These are phyloP conservation scores for Diddensiella transvaalensis DNA, from an alignment of 805 yeast species.

Conservation along the genomic window DNA sequence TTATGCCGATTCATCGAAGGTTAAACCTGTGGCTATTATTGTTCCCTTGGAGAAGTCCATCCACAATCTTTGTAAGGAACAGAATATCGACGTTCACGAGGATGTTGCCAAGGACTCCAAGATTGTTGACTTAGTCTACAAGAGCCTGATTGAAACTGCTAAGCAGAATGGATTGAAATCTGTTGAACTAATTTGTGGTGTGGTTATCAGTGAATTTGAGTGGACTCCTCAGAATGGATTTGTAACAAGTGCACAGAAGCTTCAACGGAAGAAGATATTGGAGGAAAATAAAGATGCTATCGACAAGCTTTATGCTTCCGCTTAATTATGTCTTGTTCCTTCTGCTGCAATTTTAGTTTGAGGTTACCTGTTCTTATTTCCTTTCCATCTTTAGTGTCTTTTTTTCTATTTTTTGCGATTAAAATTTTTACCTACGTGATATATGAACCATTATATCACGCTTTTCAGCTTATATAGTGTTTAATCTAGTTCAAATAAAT, in stretches of 20 bases:
- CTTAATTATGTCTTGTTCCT: conserved; percentile 6
- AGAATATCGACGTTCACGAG: conserved; percentile 51
- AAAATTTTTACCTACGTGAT: conserved; percentile 1
- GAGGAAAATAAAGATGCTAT: conserved; percentile 63
- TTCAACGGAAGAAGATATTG: conserved; percentile 88
- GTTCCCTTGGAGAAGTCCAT: conserved; percentile 73
- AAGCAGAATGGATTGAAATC: conserved; percentile 76
- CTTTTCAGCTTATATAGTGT: conserved; percentile 2
- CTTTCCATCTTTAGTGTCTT: conserved; percentile 2
- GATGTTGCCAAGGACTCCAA: conserved; percentile 51
- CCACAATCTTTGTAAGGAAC: conserved; percentile 54
- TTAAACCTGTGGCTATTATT: conserved; percentile 88
- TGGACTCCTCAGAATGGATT: conserved; percentile 98
- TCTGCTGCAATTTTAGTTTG: no score
- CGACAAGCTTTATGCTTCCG: conserved; percentile 44
- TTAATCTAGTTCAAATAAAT: no score
- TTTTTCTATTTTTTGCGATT: no score
- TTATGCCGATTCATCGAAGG: conserved; percentile 83
- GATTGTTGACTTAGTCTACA: conserved; percentile 51
- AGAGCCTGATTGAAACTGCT: conserved; percentile 69
- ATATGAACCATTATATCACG: neutral
- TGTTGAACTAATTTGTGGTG: conserved; percentile 78
- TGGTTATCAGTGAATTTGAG: conserved; percentile 78
- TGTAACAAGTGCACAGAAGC: conserved; percentile 93
- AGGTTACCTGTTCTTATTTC: neutral